A percentile compares a stretch with the other conserved stretches of the same genome.
phyloP scores from a whole-genome alignment of 2,329 filamentous ascomycete genomes.

The Fusarium sp. region DNA sequence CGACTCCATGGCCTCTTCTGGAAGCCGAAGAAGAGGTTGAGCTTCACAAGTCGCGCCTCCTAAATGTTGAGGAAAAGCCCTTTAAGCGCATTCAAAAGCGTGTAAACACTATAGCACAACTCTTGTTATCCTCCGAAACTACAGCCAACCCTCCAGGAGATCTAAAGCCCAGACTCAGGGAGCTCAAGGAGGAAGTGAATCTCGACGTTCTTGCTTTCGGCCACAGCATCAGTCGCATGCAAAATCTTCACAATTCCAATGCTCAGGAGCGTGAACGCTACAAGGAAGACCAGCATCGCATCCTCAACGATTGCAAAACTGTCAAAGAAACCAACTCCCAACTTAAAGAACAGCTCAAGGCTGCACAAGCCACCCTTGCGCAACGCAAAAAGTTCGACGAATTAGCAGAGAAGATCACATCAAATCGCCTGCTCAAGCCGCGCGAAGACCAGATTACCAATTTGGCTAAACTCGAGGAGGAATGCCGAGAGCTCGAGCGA shows the following conservation, averaged over 20 bases:
- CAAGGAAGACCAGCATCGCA: constrained; percentile 80
- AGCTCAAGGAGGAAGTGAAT: constrained; percentile 83
- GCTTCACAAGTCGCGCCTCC: constrained; percentile 86
- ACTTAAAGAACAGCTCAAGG: constrained; percentile 79
- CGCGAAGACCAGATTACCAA: constrained; percentile 85
- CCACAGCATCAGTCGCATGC: constrained; percentile 85
- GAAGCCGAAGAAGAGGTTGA: constrained; percentile 83
- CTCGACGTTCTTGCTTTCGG: constrained; percentile 92
- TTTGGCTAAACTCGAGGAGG: constrained; percentile 83
- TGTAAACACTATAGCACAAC: constrained; percentile 74
- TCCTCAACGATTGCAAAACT: constrained; percentile 79
- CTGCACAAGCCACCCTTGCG: constrained; percentile 78
- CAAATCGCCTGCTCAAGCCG: constrained; percentile 80
- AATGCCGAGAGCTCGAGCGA: constrained; percentile 86
- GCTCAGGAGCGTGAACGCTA: constrained; percentile 85
- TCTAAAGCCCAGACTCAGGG: constrained; percentile 65
- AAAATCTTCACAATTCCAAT: constrained; percentile 87
- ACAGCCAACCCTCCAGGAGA: constrained; percentile 56
- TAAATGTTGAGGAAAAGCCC: constrained; percentile 91
- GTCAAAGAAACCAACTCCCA: constrained; percentile 80
- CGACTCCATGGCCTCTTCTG: constrained; percentile 70
- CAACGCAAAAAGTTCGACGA: constrained; percentile 89
- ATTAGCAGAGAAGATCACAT: constrained; percentile 86
- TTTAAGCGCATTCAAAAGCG: constrained; percentile 90
- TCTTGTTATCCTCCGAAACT: constrained; percentile 52